phyloP scores from a whole-genome alignment of 805 yeast genomes.

The Jamesozyma spencerorum region DNA sequence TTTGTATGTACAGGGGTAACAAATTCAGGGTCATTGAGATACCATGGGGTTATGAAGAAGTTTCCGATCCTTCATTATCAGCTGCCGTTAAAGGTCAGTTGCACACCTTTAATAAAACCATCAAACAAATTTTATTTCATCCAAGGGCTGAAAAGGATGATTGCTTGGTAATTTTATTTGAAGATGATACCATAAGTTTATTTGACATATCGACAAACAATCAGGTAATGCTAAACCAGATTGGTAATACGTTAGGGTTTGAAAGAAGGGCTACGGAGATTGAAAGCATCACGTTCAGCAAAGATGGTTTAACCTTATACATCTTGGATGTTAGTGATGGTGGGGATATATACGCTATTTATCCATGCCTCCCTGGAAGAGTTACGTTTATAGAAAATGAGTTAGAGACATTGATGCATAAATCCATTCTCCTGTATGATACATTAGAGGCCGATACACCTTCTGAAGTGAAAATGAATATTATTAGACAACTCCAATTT shows the following conservation, averaged over 20 bases:
- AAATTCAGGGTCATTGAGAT: conserved; percentile 19
- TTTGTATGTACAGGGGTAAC: conserved; percentile 14
- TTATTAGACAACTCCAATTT: conserved; percentile 33
- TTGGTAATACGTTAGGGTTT: conserved; percentile 14
- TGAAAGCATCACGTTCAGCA: conserved; percentile 18
- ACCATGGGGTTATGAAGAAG: conserved; percentile 19
- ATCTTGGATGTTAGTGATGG: conserved; percentile 42
- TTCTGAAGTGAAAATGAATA: conserved; percentile 15
- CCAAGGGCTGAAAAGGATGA: conserved; percentile 24
- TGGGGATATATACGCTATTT: conserved; percentile 45
- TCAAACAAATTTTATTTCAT: conserved; percentile 40
- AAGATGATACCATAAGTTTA: conserved; percentile 19
- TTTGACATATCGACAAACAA: conserved; percentile 10
- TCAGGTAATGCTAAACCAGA: conserved; percentile 6
- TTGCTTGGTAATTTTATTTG: conserved; percentile 18
- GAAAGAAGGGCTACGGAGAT: conserved; percentile 17
- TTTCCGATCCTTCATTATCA: not conserved
- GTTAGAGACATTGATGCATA: conserved; percentile 26
- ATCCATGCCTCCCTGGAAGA: conserved; percentile 51
- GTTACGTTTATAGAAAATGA: conserved; percentile 13
- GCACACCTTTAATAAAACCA: conserved; percentile 9
- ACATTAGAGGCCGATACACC: conserved; percentile 10
- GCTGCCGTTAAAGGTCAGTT: conserved; percentile 1
- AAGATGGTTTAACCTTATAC: conserved; percentile 45
- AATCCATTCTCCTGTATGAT: conserved; percentile 21